Conservation (phyloP, 257 asterid species). For the Fraxinus pennsylvanica region DNA sequence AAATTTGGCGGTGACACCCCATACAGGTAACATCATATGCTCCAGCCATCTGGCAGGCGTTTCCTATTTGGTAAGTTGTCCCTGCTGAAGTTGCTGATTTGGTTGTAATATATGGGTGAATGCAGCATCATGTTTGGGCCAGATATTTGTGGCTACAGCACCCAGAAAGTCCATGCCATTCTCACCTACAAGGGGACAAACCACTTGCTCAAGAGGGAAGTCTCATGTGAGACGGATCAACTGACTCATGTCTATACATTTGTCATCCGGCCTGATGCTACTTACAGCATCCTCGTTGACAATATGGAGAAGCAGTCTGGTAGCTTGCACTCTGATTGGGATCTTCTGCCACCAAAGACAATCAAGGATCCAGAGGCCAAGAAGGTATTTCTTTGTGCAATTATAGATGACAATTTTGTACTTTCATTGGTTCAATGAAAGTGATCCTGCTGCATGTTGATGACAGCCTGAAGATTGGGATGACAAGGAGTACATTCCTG, state of each 20-base stretch:
- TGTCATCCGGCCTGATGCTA: constrained; percentile 91
- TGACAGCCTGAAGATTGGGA: constrained; percentile 99
- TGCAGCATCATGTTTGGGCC: constrained; percentile 99
- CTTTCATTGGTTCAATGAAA: background rate
- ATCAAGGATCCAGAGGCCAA: constrained; percentile 95
- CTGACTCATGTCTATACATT: constrained; percentile 90
- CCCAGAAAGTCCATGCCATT: constrained; percentile 90
- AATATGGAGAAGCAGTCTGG: constrained; percentile 91
- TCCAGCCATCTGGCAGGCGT: background rate
- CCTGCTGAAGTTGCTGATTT: constrained; percentile 25
- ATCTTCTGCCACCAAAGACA: constrained; percentile 79
- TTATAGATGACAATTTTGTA: background rate
- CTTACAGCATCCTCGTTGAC: constrained; percentile 89
- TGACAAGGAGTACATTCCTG: constrained; percentile 85
- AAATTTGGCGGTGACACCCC: constrained; percentile 96
- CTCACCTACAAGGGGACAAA: constrained; percentile 65
- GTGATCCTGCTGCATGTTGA: constrained; percentile 13
- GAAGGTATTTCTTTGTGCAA: constrained; percentile 51
- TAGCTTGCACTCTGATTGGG: constrained; percentile 93
- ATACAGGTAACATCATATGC: constrained; percentile 55
- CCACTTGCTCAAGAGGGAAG: constrained; percentile 86
- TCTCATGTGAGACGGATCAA: constrained; percentile 98
- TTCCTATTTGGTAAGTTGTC: background rate
- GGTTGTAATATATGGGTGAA: constrained; percentile 9
- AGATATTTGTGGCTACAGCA: constrained; percentile 84